phyloP scores from a whole-genome alignment of 306 rosid genomes.

The Hippophae tibetana region DNA sequence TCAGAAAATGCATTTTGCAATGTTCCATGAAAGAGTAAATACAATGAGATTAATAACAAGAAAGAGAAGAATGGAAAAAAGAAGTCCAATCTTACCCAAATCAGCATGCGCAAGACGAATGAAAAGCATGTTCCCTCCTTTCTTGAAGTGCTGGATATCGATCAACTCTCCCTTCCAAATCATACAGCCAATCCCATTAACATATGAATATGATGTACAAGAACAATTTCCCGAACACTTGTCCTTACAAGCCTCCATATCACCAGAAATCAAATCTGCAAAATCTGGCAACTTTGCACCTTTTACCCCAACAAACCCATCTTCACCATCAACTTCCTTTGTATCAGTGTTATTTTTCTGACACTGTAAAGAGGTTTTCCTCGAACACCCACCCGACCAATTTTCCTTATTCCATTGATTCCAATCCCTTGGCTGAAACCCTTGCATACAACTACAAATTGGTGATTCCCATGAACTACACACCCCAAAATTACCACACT shows the following conservation, averaged over 20 bases:
- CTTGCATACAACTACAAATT: not conserved
- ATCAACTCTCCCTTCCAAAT: not conserved
- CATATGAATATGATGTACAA: not conserved
- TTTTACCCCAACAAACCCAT: not conserved
- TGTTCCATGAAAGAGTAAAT: too few relatives aligned
- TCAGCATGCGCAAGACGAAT: conserved; percentile 59
- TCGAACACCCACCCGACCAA: not conserved
- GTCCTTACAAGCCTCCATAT: not conserved
- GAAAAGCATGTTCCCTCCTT: conserved; percentile 33
- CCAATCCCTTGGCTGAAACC: not conserved
- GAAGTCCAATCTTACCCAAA: conserved; percentile 22
- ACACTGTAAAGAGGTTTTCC: not conserved
- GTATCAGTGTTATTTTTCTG: not conserved
- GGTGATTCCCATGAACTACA: not conserved
- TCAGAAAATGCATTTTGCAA: too few relatives aligned
- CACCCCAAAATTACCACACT: not conserved
- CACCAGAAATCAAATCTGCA: not conserved
- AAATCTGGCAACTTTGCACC: not conserved
- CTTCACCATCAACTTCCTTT: not conserved
- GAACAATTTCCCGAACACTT: not conserved
- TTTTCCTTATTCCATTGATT: not conserved
- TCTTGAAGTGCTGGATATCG: conserved; percentile 14
- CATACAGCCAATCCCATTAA: not conserved
- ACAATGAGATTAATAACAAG: not conserved
- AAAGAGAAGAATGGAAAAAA: not conserved